Percentiles rank a stretch among this genome's conserved stretches.
phyloP scores from a whole-genome alignment of 768 basidiomycete species.

The Pleurotus tuber-regium region DNA sequence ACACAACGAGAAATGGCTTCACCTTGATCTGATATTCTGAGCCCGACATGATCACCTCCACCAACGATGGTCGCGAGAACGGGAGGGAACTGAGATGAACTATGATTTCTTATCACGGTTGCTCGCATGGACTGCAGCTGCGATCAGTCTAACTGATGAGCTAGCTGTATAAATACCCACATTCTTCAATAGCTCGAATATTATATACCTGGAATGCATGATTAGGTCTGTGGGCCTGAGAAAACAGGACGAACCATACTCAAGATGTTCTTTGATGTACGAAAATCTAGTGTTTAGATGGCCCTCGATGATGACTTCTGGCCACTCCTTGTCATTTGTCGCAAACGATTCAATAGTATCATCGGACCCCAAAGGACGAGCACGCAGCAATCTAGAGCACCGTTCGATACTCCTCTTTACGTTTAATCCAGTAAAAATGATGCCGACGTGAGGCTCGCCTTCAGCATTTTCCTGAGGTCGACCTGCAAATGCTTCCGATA shows the following conservation, averaged over 20 bases:
- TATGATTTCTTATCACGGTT: conserved; percentile 50
- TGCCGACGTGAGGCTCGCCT: conserved; percentile 70
- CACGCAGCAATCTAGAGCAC: conserved; percentile 57
- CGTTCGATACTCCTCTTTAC: conserved; percentile 69
- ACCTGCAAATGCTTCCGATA: conserved; percentile 58
- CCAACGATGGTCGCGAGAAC: conserved; percentile 76
- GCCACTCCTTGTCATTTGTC: conserved; percentile 38
- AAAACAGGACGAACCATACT: conserved; percentile 45
- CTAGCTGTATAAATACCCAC: conserved; percentile 40
- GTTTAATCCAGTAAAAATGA: conserved; percentile 76
- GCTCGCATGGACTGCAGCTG: conserved; percentile 67
- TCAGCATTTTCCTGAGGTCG: conserved; percentile 26
- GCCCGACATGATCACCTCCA: conserved; percentile 67
- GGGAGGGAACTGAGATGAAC: conserved; percentile 45
- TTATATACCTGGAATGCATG: conserved; percentile 57
- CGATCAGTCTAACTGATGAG: too few species aligned
- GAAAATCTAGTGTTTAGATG: conserved; percentile 68
- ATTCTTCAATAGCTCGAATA: conserved; percentile 90
- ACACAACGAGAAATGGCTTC: not conserved
- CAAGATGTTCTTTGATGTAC: conserved; percentile 85
- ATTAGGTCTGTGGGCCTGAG: conserved; percentile 8
- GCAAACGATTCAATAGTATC: conserved; percentile 28
- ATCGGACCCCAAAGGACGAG: conserved; percentile 43
- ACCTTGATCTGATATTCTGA: conserved; percentile 94
- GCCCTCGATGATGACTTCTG: conserved; percentile 72